Conservation (phyloP, 257 asterid species). For the Nicotiana noctiflora region DNA sequence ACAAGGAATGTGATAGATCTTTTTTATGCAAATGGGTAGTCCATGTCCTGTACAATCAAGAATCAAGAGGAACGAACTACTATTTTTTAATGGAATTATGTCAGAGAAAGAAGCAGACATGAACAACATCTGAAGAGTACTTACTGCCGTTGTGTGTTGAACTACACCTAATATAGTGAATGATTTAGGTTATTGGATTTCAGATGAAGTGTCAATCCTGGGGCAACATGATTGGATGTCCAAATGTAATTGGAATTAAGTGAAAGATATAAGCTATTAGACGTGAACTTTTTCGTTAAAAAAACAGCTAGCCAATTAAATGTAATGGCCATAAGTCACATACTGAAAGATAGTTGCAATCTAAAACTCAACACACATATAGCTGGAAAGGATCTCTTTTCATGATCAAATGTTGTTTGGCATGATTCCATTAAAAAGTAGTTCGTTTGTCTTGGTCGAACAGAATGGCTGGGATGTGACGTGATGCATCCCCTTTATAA, state of each 20-base stretch:
- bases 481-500: not conserved
- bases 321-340: not conserved
- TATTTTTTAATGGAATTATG: conserved; percentile 35
- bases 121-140: too few relatives aligned
- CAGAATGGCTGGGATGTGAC: conserved; percentile 10
- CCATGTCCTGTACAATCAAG: too few relatives aligned
- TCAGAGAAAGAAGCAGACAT: not conserved
- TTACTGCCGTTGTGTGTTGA: not conserved
- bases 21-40: too few relatives aligned
- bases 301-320: not conserved
- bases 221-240: too few relatives aligned
- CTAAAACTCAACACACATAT: not conserved
- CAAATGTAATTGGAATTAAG: too few relatives aligned
- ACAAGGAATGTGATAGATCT: too few relatives aligned
- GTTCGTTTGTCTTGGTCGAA: conserved; percentile 26
- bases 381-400: not conserved
- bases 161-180: not conserved
- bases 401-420: not conserved
- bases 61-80: not conserved
- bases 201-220: too few relatives aligned
- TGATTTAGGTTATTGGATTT: not conserved
- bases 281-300: not conserved
- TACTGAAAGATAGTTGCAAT: not conserved
- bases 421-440: conserved; percentile 20
- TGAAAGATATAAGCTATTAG: too few relatives aligned